Percentiles rank a stretch among this genome's conserved stretches.
These are phyloP conservation scores for Metschnikowia amazonensis DNA, from an alignment of 805 yeast genomes.

Conservation along the genomic window DNA sequence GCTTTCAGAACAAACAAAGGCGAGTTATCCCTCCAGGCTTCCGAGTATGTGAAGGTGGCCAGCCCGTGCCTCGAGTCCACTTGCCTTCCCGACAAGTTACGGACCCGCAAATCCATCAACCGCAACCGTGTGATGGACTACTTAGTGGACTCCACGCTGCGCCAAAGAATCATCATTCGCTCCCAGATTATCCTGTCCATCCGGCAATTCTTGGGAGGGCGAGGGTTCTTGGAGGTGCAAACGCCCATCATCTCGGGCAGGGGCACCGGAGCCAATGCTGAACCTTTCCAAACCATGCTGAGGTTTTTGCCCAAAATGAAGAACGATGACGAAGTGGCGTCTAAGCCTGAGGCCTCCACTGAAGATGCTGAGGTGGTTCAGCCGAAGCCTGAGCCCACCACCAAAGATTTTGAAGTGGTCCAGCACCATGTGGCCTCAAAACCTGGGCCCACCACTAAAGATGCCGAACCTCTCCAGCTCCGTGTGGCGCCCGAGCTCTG, in stretches of 20 bases:
- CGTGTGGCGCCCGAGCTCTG: constrained; percentile 95
- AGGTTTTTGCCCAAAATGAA: constrained; percentile 28
- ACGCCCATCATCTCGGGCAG: constrained; percentile 79
- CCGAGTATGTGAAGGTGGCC: constrained; percentile 46
- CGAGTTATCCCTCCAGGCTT: constrained; percentile 67
- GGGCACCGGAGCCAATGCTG: constrained; percentile 88
- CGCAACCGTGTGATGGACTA: constrained; percentile 72
- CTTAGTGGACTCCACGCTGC: constrained; percentile 52
- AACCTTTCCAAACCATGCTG: constrained; percentile 66
- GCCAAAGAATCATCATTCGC: constrained; percentile 47
- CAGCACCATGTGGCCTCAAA: too few species aligned
- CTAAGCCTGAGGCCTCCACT: too few species aligned
- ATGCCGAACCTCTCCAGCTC: too few species aligned
- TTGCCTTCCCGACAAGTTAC: constrained; percentile 56
- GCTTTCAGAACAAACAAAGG: constrained; percentile 78
- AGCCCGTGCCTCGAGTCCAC: constrained; percentile 56
- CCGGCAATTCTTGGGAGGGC: constrained; percentile 50
- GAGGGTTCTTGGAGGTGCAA: constrained; percentile 73
- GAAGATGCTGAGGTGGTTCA: neutral
- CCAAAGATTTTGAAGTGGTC: too few species aligned
- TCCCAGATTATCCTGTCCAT: constrained; percentile 52
- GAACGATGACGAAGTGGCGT: too few species aligned
- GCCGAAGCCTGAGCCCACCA: too few species aligned
- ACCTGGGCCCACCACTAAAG: too few species aligned
- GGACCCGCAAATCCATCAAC: constrained; percentile 53